These are phyloP conservation scores for Silene noctiflora DNA, from an alignment of 179 eudicot species.

Conservation along the genomic window DNA sequence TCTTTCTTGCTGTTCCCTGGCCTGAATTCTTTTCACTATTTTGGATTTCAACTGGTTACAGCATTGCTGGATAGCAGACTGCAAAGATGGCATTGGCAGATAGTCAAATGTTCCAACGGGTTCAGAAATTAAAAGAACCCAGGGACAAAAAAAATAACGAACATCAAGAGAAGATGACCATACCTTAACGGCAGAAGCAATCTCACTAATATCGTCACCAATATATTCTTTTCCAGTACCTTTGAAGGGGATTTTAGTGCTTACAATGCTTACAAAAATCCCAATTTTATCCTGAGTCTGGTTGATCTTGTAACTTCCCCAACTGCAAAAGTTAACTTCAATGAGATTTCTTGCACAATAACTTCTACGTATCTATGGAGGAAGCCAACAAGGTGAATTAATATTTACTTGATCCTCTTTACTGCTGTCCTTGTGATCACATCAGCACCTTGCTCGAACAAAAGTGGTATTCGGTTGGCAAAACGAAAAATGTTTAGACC, in stretches of 20 bases:
- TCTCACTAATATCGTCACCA: conserved; percentile 96
- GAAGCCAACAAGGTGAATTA: conserved; percentile 3
- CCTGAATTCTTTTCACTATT: conserved; percentile 86
- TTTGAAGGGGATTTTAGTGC: conserved; percentile 97
- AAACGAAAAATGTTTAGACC: conserved; percentile 93
- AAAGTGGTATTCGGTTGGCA: conserved; percentile 97
- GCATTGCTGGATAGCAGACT: conserved; percentile 90
- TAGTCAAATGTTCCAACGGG: not conserved
- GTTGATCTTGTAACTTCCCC: conserved; percentile 92
- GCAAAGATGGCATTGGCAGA: conserved; percentile 22
- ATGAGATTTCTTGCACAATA: conserved; percentile 25
- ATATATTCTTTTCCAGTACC: conserved; percentile 99
- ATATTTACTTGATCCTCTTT: conserved; percentile 86
- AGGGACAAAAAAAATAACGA: not conserved
- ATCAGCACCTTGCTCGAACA: conserved; percentile 99
- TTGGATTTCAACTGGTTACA: conserved; percentile 86
- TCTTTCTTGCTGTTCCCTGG: conserved; percentile 98
- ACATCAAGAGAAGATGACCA: not conserved
- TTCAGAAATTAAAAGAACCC: not conserved
- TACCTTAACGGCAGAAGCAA: conserved; percentile 94
- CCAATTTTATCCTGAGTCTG: conserved; percentile 94
- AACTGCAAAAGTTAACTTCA: conserved; percentile 49
- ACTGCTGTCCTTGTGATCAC: conserved; percentile 91
- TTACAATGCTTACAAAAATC: conserved; percentile 96
- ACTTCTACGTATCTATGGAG: not conserved